Conservation (phyloP, 192 early-diverging fungal genomes). For the Coemansia sp. region DNA sequence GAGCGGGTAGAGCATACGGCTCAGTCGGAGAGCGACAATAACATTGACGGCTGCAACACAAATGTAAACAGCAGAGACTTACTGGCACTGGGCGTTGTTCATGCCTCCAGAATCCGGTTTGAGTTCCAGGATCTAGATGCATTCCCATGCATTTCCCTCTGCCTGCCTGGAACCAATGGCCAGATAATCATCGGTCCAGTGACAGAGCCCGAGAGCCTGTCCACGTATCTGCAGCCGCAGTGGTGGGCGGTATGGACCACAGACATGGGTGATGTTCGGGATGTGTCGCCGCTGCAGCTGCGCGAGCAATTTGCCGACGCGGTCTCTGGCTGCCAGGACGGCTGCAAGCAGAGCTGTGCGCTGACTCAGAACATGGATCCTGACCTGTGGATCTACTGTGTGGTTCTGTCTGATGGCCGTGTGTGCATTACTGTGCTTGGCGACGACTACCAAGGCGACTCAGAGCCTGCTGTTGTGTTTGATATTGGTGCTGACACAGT, state of each 20-base stretch:
- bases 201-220: conserved; percentile 18
- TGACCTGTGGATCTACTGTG: conserved; percentile 21
- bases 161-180: conserved; percentile 15
- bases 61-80: neutral
- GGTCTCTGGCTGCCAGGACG: neutral
- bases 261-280: conserved; percentile 1
- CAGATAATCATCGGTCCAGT: conserved; percentile 29
- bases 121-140: conserved; percentile 42
- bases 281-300: conserved; percentile 10
- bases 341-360: neutral
- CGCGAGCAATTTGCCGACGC: conserved; percentile 9
- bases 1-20: neutral
- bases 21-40: neutral
- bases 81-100: conserved; percentile 13
- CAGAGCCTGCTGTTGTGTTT: conserved; percentile 8
- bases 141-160: conserved; percentile 27
- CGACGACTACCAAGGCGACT: neutral
- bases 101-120: conserved; percentile 25
- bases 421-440: conserved; percentile 13
- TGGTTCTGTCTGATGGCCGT: conserved; percentile 17
- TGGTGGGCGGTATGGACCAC: conserved; percentile 38
- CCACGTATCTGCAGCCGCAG: conserved; percentile 40
- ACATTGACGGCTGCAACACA: no score
- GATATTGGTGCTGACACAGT: conserved; percentile 1
- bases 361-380: conserved; percentile 12